Evolutionary conservation across 345 rosid species (phyloP).

Genomic region (Zanthoxylum bungeanum): DNA sequence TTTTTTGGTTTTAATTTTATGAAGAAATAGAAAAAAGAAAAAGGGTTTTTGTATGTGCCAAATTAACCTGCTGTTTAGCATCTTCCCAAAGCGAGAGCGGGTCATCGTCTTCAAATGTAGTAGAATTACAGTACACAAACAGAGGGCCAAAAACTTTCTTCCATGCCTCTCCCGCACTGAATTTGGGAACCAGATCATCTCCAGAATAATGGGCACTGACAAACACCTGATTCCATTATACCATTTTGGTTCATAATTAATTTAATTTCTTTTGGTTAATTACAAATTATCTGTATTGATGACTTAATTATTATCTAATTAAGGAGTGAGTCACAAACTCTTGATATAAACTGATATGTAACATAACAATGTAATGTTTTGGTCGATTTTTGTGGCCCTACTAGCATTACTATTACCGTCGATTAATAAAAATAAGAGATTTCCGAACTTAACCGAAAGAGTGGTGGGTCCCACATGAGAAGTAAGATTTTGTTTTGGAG

Average conservation of each 20-base stretch:
- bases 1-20: no score
- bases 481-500: conserved; percentile 79
- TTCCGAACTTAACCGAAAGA: conserved; percentile 66
- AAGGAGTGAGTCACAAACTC: no score
- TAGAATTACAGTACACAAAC: conserved; percentile 49
- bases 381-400: no score
- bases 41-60: background rate
- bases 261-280: background rate
- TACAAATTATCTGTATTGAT: no score
- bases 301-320: no score
- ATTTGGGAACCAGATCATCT: conserved; percentile 65
- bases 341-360: no score
- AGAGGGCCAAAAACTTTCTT: conserved; percentile 83
- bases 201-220: conserved; percentile 84
- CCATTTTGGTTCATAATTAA: conserved; percentile 2
- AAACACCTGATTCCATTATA: conserved; percentile 62
- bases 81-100: conserved; percentile 49
- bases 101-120: conserved; percentile 13
- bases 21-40: background rate
- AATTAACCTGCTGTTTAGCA: conserved; percentile 54
- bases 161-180: conserved; percentile 65
- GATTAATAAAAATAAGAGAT: no score
- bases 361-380: no score
- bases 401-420: no score
- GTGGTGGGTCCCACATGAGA: conserved; percentile 84